Conservation (phyloP, 176 grass and related monocot species). For the Eragrostis curvula region DNA sequence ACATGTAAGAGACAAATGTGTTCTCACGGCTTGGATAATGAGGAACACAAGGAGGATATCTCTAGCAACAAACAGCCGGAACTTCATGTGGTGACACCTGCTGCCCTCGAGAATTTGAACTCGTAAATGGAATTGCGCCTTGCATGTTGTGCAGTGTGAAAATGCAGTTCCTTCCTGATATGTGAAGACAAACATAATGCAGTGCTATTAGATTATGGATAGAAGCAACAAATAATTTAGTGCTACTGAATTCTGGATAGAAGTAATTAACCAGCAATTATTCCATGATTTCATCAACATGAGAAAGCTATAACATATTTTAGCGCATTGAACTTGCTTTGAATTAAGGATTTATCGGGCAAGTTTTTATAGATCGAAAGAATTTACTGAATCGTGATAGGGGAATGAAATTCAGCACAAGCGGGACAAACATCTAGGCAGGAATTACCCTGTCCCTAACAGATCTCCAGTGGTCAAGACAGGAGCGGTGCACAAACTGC, state of each 20-base stretch:
- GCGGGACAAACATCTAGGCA: not conserved
- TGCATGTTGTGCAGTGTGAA: constrained; percentile 90
- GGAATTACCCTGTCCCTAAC: constrained; percentile 69
- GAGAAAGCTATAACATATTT: not conserved
- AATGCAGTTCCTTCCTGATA: constrained; percentile 80
- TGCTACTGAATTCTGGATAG: not conserved
- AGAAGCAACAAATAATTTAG: constrained; percentile 1
- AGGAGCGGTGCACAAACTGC: constrained; percentile 87
- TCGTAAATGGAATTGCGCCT: constrained; percentile 75
- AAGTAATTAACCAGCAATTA: not conserved
- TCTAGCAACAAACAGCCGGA: constrained; percentile 76
- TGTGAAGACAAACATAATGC: not conserved
- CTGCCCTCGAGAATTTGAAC: constrained; percentile 59
- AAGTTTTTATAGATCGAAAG: not conserved
- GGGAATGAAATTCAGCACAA: not conserved
- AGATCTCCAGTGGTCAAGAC: constrained; percentile 87
- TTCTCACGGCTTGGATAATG: constrained; percentile 73
- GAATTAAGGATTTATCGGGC: no score
- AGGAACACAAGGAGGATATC: constrained; percentile 75
- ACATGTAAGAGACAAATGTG: not conserved
- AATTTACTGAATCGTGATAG: not conserved
- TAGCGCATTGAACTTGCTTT: not conserved
- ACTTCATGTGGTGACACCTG: constrained; percentile 73
- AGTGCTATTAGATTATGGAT: not conserved
- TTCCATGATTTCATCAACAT: not conserved